These are phyloP conservation scores for Pichia occidentalis DNA, from an alignment of 805 yeast genomes.

Conservation along the genomic window DNA sequence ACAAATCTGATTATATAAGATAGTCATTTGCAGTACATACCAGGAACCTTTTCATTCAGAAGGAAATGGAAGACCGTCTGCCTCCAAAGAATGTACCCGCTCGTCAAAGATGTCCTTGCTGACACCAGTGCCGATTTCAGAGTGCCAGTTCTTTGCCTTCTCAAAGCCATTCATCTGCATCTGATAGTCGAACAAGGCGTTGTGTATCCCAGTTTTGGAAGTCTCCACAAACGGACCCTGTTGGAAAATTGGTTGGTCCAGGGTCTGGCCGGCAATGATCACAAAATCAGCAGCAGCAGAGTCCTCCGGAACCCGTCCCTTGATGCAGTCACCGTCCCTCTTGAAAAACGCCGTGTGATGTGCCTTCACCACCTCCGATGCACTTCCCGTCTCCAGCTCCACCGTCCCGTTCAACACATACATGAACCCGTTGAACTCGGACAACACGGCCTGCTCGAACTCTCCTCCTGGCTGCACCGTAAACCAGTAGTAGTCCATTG, in stretches of 20 bases:
- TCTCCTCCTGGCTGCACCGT: slow-evolving; percentile 58
- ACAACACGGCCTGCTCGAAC: slow-evolving; percentile 53
- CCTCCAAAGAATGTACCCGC: too few species aligned
- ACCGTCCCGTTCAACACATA: slow-evolving; percentile 61
- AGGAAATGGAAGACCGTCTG: too few species aligned
- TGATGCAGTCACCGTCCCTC: slow-evolving; percentile 56
- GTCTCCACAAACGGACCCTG: slow-evolving; percentile 91
- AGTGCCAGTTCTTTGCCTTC: slow-evolving; percentile 53
- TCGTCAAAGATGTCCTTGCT: too few species aligned
- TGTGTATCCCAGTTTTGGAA: slow-evolving; percentile 53
- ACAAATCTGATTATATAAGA: too few species aligned
- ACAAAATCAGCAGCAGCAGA: slow-evolving; percentile 54
- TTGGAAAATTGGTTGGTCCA: slow-evolving; percentile 73
- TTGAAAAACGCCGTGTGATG: slow-evolving; percentile 58
- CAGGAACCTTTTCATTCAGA: too few species aligned
- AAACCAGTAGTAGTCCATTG: slow-evolving; percentile 67
- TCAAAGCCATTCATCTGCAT: slow-evolving; percentile 63
- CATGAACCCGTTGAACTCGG: slow-evolving; percentile 59
- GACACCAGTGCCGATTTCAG: slow-evolving; percentile 34
- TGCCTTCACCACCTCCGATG: slow-evolving; percentile 33
- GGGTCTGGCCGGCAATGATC: slow-evolving; percentile 66
- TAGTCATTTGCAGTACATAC: too few species aligned
- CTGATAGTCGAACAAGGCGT: slow-evolving; percentile 72
- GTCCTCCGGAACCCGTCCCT: slow-evolving; percentile 44
- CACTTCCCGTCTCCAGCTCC: slow-evolving; percentile 33